Percentiles rank a stretch among this genome's conserved stretches.
Evolutionary conservation across 345 rosid genomes (phyloP).

Genomic region (Isatis tinctoria): DNA sequence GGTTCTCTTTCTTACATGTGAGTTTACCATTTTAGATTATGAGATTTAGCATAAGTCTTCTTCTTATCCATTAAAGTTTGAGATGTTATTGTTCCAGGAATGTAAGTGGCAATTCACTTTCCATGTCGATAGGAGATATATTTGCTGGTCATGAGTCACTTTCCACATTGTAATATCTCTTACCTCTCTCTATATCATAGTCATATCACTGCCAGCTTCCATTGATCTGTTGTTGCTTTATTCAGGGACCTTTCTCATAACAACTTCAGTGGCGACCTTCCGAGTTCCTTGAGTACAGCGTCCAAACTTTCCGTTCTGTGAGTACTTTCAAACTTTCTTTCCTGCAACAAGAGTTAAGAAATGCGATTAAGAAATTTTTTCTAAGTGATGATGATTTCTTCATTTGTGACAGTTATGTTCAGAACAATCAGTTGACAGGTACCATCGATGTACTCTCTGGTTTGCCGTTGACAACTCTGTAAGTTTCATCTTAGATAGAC

Average conservation of each 20-base stretch:
- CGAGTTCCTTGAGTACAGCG: conserved; percentile 63
- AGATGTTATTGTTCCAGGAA: conserved; percentile 35
- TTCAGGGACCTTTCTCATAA: conserved; percentile 92
- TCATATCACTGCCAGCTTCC: background rate
- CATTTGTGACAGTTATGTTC: conserved; percentile 62
- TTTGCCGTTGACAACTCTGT: conserved; percentile 77
- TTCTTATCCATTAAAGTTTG: background rate
- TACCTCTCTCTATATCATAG: background rate
- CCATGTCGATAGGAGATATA: conserved; percentile 62
- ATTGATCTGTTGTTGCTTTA: background rate
- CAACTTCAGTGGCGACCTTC: conserved; percentile 90
- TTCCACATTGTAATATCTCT: conserved; percentile 60
- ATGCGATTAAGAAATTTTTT: background rate
- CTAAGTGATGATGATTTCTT: conserved; percentile 9
- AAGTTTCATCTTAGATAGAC: conserved; percentile 34
- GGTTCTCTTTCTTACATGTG: conserved; percentile 67
- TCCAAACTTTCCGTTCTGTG: conserved; percentile 73
- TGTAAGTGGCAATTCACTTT: conserved; percentile 71
- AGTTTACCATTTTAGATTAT: conserved; percentile 37
- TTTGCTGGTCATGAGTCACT: conserved; percentile 57
- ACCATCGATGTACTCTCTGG: conserved; percentile 56
- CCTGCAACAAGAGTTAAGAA: background rate
- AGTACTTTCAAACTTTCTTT: conserved; percentile 37
- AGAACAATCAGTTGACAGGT: conserved; percentile 90
- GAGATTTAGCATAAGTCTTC: background rate